Percentiles rank a stretch among this genome's conserved stretches.
phyloP scores from a whole-genome alignment of 2,329 filamentous ascomycete species.

The Aspergillus spinulosporus region DNA sequence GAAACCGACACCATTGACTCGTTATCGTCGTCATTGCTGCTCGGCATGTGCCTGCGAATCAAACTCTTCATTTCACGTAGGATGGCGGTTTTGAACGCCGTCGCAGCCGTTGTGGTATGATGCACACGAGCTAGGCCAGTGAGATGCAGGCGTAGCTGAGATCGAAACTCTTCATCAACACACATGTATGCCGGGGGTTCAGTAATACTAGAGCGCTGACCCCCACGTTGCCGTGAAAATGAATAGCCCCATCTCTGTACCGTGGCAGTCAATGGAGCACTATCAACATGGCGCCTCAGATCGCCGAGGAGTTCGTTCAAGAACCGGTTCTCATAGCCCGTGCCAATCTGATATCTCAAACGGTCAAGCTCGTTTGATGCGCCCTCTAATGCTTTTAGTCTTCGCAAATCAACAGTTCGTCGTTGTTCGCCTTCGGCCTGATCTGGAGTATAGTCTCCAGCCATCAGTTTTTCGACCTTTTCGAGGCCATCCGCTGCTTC shows the following conservation, averaged over 20 bases:
- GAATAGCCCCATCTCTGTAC: conserved; percentile 81
- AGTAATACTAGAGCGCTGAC: conserved; percentile 65
- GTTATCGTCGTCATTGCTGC: conserved; percentile 89
- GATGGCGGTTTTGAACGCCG: conserved; percentile 78
- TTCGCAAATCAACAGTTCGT: conserved; percentile 68
- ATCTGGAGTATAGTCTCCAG: conserved; percentile 60
- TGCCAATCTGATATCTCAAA: conserved; percentile 78
- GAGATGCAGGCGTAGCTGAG: conserved; percentile 68
- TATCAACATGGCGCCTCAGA: conserved; percentile 74
- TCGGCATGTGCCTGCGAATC: conserved; percentile 81
- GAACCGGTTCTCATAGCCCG: conserved; percentile 80
- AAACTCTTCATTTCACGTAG: conserved; percentile 82
- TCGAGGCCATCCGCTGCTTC: conserved; percentile 76
- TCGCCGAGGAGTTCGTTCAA: conserved; percentile 75
- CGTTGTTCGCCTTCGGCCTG: conserved; percentile 31
- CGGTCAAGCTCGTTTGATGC: conserved; percentile 74
- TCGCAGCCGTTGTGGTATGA: conserved; percentile 77
- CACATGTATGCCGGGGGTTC: conserved; percentile 76
- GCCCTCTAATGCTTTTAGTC: conserved; percentile 77
- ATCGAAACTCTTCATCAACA: conserved; percentile 68
- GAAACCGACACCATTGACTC: conserved; percentile 86
- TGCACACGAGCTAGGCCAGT: conserved; percentile 78
- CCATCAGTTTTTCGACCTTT: conserved; percentile 74
- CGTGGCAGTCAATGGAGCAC: conserved; percentile 69
- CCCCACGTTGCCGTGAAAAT: conserved; percentile 69